phyloP scores from a whole-genome alignment of 2,329 filamentous ascomycete genomes.

The Botrytis cinerea region DNA sequence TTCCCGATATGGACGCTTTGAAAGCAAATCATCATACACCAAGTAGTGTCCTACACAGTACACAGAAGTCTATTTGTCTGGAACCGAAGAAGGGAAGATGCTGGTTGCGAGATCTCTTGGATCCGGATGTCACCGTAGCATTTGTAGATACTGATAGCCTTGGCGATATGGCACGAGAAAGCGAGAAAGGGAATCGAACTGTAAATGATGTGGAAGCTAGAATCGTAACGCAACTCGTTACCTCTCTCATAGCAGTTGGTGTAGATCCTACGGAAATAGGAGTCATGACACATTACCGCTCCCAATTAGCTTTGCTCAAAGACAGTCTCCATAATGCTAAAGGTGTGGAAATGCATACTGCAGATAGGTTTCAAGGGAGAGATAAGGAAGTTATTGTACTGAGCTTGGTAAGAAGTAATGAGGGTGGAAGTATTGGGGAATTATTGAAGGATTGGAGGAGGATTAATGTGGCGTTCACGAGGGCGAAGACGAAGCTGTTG shows the following conservation, averaged over 20 bases:
- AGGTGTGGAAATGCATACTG: slow-evolving; percentile 90
- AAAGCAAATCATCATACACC: slow-evolving; percentile 58
- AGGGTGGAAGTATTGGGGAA: slow-evolving; percentile 81
- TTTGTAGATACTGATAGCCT: slow-evolving; percentile 89
- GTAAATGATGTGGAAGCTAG: slow-evolving; percentile 83
- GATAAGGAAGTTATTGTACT: slow-evolving; percentile 94
- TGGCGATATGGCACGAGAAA: slow-evolving; percentile 64
- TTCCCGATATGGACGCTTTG: slow-evolving; percentile 67
- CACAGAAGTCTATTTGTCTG: slow-evolving; percentile 56
- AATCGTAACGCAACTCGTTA: slow-evolving; percentile 77
- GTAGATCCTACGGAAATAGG: slow-evolving; percentile 77
- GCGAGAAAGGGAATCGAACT: slow-evolving; percentile 78
- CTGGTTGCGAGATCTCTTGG: slow-evolving; percentile 74
- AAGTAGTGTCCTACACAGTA: slow-evolving; percentile 32
- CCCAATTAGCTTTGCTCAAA: slow-evolving; percentile 81
- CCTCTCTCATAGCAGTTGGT: slow-evolving; percentile 73
- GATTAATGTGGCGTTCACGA: slow-evolving; percentile 93
- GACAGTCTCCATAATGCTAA: slow-evolving; percentile 63
- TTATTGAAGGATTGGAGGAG: slow-evolving; percentile 87
- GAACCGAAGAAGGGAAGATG: slow-evolving; percentile 53
- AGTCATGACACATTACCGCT: slow-evolving; percentile 95
- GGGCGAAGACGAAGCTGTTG: slow-evolving; percentile 88
- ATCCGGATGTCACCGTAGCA: slow-evolving; percentile 71
- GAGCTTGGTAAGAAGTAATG: slow-evolving; percentile 84
- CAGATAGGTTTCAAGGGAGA: slow-evolving; percentile 93